Conservation (phyloP, 306 rosid species). For the Hippophae tibetana region DNA sequence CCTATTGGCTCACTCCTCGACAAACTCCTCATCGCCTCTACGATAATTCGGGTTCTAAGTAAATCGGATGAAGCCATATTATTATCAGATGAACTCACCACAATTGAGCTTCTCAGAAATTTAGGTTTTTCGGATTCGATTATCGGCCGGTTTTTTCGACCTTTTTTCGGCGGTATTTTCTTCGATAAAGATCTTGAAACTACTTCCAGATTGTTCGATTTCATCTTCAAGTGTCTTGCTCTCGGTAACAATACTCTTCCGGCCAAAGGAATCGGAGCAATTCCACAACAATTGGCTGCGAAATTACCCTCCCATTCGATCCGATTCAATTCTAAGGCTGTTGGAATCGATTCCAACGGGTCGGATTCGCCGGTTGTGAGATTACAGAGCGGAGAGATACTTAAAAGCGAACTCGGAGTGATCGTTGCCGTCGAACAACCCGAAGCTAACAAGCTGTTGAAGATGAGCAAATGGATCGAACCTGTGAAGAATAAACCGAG, state of each 20-base stretch:
- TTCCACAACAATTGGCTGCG: constrained; percentile 58
- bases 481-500: constrained; percentile 32
- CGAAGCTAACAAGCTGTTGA: constrained; percentile 28
- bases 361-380: constrained; percentile 34
- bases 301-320: constrained; percentile 47
- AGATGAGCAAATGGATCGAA: constrained; percentile 16
- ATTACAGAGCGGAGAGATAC: constrained; percentile 47
- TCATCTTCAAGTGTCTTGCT: constrained; percentile 83
- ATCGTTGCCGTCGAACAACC: constrained; percentile 76
- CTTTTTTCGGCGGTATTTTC: constrained; percentile 79
- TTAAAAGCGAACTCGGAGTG: constrained; percentile 57
- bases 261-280: constrained; percentile 61
- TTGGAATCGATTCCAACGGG: constrained; percentile 28
- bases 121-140: constrained; percentile 66
- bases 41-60: constrained; percentile 37
- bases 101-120: constrained; percentile 36
- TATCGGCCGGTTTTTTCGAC: constrained; percentile 53
- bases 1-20: constrained; percentile 63
- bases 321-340: constrained; percentile 39
- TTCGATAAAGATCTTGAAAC: constrained; percentile 59
- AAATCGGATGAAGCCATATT: constrained; percentile 49
- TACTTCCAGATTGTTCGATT: constrained; percentile 63
- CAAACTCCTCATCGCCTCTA: constrained; percentile 52
- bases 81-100: constrained; percentile 36
- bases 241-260: constrained; percentile 86